Conservation (phyloP, 2,329 filamentous ascomycete species). For the Tothia fuscella region DNA sequence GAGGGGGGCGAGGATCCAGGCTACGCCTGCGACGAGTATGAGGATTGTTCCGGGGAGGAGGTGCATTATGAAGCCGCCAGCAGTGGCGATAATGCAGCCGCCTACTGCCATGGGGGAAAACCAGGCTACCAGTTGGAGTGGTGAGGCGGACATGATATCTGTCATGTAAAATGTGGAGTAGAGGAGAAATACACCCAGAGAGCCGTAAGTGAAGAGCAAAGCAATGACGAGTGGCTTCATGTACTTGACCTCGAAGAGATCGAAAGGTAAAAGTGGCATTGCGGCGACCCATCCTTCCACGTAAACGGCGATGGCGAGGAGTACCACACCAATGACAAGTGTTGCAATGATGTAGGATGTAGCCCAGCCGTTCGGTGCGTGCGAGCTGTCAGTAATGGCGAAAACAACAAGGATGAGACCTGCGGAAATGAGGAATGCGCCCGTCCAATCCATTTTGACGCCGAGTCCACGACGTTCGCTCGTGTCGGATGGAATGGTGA, state of each 20-base stretch:
- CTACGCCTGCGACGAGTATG: slow-evolving; percentile 48
- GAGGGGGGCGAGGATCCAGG: slow-evolving; percentile 45
- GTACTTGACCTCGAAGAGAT: slow-evolving; percentile 56
- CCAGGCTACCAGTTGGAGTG: slow-evolving; percentile 56
- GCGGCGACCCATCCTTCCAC: slow-evolving; percentile 59
- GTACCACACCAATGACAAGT: slow-evolving; percentile 49
- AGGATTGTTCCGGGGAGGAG: slow-evolving; percentile 50
- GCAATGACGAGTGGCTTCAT: slow-evolving; percentile 52
- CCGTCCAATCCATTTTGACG: slow-evolving; percentile 58
- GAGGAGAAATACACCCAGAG: slow-evolving; percentile 55
- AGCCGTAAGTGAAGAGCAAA: slow-evolving; percentile 56
- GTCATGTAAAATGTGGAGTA: slow-evolving; percentile 59
- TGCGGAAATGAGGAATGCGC: slow-evolving; percentile 46
- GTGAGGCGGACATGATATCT: slow-evolving; percentile 44
- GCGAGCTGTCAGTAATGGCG: slow-evolving; percentile 60
- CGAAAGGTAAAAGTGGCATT: slow-evolving; percentile 56
- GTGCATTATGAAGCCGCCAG: slow-evolving; percentile 57
- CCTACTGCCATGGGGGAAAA: slow-evolving; percentile 47
- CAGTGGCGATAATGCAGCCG: slow-evolving; percentile 51
- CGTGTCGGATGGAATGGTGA: slow-evolving; percentile 39
- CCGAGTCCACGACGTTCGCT: slow-evolving; percentile 24
- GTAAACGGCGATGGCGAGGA: slow-evolving; percentile 51
- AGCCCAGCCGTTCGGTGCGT: slow-evolving; percentile 57
- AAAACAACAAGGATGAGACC: slow-evolving; percentile 61
- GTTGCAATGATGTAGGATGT: slow-evolving; percentile 60